These are phyloP conservation scores for Aspergillus sclerotialis DNA, from an alignment of 2,329 filamentous ascomycete genomes.

Conservation along the genomic window DNA sequence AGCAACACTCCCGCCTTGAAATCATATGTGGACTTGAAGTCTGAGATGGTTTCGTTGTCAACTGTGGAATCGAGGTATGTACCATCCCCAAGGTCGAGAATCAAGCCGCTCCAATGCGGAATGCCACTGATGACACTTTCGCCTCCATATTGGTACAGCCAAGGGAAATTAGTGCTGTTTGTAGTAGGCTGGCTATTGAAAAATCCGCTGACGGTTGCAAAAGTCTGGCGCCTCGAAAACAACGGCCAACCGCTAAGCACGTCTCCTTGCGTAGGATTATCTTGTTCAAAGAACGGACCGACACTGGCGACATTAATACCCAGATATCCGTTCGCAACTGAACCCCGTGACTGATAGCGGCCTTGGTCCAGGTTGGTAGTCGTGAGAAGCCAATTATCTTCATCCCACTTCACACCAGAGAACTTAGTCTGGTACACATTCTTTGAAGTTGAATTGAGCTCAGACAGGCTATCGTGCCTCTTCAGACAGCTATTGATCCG, in stretches of 20 bases:
- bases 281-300: slow-evolving; percentile 58
- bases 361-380: slow-evolving; percentile 50
- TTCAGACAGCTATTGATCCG: slow-evolving; percentile 8
- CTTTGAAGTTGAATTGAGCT: slow-evolving; percentile 9
- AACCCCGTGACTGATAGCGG: slow-evolving; percentile 54
- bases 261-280: slow-evolving; percentile 43
- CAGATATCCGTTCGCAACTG: slow-evolving; percentile 57
- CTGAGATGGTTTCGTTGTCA: slow-evolving; percentile 50
- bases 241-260: slow-evolving; percentile 62
- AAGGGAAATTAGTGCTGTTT: slow-evolving; percentile 58
- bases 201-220: slow-evolving; percentile 62
- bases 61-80: slow-evolving; percentile 56
- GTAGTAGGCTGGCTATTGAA: slow-evolving; percentile 54
- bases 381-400: slow-evolving; percentile 49
- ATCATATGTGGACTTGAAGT: slow-evolving; percentile 56
- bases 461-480: slow-evolving; percentile 7
- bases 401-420: slow-evolving; percentile 51
- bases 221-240: slow-evolving; percentile 55
- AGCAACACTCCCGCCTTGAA: slow-evolving; percentile 56
- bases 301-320: slow-evolving; percentile 58
- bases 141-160: slow-evolving; percentile 62
- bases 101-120: slow-evolving; percentile 59
- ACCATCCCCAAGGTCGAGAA: slow-evolving; percentile 49
- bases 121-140: slow-evolving; percentile 66
- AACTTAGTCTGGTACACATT: slow-evolving; percentile 45